These are phyloP conservation scores for Herpetospermum pedunculosum DNA, from an alignment of 306 rosid genomes.

Conservation along the genomic window DNA sequence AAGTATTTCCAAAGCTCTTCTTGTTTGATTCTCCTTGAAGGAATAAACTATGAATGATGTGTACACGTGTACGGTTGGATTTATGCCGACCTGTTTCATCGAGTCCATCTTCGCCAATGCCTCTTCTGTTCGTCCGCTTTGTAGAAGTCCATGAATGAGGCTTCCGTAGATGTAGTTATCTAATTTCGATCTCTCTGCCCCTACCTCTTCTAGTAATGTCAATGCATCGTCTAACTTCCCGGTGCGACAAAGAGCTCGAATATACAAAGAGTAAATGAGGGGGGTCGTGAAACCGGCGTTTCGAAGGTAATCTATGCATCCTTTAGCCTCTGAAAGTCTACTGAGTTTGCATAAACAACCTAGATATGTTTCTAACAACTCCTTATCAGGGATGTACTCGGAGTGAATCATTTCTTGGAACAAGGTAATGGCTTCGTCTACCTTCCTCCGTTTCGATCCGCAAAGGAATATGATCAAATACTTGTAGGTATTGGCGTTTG, in stretches of 20 bases:
- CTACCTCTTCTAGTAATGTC: slow-evolving; percentile 29
- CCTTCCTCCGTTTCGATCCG: slow-evolving; percentile 72
- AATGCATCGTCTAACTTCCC: slow-evolving; percentile 69
- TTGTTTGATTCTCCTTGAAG: slow-evolving; percentile 45
- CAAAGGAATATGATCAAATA: slow-evolving; percentile 59
- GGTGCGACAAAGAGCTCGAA: slow-evolving; percentile 64
- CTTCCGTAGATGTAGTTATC: slow-evolving; percentile 64
- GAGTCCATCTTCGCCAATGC: slow-evolving; percentile 54
- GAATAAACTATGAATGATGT: slow-evolving; percentile 65
- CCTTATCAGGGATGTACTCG: slow-evolving; percentile 55
- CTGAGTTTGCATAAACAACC: slow-evolving; percentile 69
- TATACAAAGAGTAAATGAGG: slow-evolving; percentile 43
- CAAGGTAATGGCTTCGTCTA: slow-evolving; percentile 44
- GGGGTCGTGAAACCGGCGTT: slow-evolving; percentile 42
- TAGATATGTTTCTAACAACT: slow-evolving; percentile 53
- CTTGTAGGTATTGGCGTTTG: slow-evolving; percentile 63
- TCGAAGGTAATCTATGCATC: slow-evolving; percentile 46
- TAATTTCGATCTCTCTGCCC: slow-evolving; percentile 28
- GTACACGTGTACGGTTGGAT: slow-evolving; percentile 61
- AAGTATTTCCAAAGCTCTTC: slow-evolving; percentile 40
- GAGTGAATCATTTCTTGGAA: slow-evolving; percentile 50
- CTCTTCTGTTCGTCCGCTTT: slow-evolving; percentile 42
- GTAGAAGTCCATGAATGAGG: slow-evolving; percentile 62
- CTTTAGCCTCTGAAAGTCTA: slow-evolving; percentile 42
- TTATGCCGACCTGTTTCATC: slow-evolving; percentile 50